Conservation (phyloP, 1,139 yeast species). For the Debaryomyces singareniensis region DNA sequence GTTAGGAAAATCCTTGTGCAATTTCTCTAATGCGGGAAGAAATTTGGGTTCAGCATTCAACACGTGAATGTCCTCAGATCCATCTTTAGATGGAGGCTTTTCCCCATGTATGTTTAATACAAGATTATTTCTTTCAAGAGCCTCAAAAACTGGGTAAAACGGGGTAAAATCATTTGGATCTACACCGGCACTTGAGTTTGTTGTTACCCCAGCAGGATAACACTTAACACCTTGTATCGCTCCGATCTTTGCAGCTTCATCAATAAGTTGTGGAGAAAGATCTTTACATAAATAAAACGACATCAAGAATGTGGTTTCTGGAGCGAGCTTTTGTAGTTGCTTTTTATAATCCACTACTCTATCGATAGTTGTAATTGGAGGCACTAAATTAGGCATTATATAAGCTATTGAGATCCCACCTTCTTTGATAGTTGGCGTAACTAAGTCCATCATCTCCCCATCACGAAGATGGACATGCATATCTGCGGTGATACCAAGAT, state of each 20-base stretch:
- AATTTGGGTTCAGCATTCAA: conserved; percentile 91
- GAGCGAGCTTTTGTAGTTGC: conserved; percentile 60
- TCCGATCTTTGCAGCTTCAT: conserved; percentile 66
- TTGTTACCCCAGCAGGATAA: conserved; percentile 98
- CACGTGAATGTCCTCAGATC: conserved; percentile 61
- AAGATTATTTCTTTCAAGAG: conserved; percentile 71
- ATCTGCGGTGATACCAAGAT: conserved; percentile 84
- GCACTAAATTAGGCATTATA: conserved; percentile 93
- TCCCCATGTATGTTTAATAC: conserved; percentile 93
- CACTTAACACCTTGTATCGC: conserved; percentile 85
- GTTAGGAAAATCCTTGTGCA: conserved; percentile 79
- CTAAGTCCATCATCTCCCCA: conserved; percentile 85
- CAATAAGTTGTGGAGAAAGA: conserved; percentile 78
- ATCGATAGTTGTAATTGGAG: conserved; percentile 82
- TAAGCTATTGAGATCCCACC: conserved; percentile 93
- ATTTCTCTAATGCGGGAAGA: conserved; percentile 78
- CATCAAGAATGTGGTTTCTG: conserved; percentile 85
- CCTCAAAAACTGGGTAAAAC: conserved; percentile 84
- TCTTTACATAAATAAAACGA: conserved; percentile 74
- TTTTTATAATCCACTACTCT: conserved; percentile 66
- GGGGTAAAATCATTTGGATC: conserved; percentile 84
- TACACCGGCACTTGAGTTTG: conserved; percentile 90
- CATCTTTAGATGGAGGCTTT: conserved; percentile 61
- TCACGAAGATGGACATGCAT: conserved; percentile 96
- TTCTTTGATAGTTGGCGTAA: conserved; percentile 80